Base-by-base conservation (phyloP, 176 grass and related monocot genomes). In the Raddia distichophylla region DNA sequence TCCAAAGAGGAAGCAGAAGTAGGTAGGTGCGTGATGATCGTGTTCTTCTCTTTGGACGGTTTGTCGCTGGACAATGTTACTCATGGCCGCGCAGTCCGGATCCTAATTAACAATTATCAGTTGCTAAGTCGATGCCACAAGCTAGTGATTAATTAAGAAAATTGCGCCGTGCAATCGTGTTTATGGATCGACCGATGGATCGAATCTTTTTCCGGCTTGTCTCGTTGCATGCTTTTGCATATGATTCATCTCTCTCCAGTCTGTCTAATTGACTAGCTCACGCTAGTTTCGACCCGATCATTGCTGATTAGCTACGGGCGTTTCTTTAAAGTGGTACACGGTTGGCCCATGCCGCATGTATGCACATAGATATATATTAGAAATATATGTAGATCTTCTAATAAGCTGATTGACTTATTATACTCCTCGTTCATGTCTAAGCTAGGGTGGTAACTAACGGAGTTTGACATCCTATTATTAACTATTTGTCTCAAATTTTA, bases 21-120 rank as follows among this genome's bases (percentile, higher is more conserved):
- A 19, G 42, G 50, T 81, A 71, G 57, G 86, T 72, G 18, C 64
- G 49, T 3, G 86, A 87, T 87, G 65, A 87, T 87, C 66, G 48
- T 77, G 48, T 11, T 87, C 20, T 76, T 77, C 35, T 80, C 71
- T 77, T 82, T 87, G 85, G 85, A 82, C 79, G 19, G 56, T 81
- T 19, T 87, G 85, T 81, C 85, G 45, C 85, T 86, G n/a, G 53
- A 69, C 45, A 8, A 10, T 78, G 57, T 33, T 75, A 86, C 76
- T 66, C 67, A 40, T 54, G 10, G 56, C 79, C 86, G 79, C 65
- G 86, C 79, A 77, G 73, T 87, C 51, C 79, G 79, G 65, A 59
- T 33, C 72, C 81, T 66, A 60, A 86, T 78, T 63, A 73, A 73
- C 1, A 33, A 73, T 37, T 15, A 53, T 7, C 46, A 15, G 20